These are phyloP conservation scores for Verticillium dahliae DNA, from an alignment of 2,329 filamentous ascomycete species.

Conservation along the genomic window DNA sequence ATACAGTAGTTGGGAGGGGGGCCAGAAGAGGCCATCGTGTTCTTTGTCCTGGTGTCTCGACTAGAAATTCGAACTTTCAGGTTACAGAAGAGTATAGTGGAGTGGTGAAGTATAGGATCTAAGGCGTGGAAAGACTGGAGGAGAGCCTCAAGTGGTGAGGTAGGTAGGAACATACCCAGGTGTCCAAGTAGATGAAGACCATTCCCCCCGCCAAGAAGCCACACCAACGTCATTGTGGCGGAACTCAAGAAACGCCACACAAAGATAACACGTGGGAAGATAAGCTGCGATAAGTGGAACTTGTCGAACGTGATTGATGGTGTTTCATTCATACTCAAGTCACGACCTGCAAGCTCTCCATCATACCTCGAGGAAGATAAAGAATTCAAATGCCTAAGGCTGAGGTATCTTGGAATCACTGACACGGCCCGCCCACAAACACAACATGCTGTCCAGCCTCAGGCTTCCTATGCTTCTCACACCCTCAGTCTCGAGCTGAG, in stretches of 20 bases:
- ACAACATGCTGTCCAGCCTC: not conserved
- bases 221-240: slow-evolving; percentile 37
- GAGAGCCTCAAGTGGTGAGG: slow-evolving; percentile 1
- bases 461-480: not conserved
- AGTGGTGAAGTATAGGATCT: not conserved
- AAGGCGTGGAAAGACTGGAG: not conserved
- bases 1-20: slow-evolving; percentile 54
- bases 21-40: slow-evolving; percentile 16
- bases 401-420: not conserved
- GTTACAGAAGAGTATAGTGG: not conserved
- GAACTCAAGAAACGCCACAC: slow-evolving; percentile 8
- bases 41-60: not conserved
- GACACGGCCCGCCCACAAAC: not conserved
- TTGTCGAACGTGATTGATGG: too few relatives aligned
- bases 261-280: not conserved
- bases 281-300: not conserved
- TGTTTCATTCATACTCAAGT: too few relatives aligned
- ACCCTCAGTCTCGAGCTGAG: too few relatives aligned
- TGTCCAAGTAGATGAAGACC: slow-evolving; percentile 2
- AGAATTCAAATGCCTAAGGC: not conserved
- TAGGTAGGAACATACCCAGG: not conserved
- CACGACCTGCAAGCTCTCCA: too few relatives aligned
- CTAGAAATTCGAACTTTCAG: not conserved
- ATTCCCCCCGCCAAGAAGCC: not conserved
- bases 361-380: not conserved